Base-by-base conservation (phyloP, 2,329 filamentous ascomycete genomes). In the Calonectria leucothoes region DNA sequence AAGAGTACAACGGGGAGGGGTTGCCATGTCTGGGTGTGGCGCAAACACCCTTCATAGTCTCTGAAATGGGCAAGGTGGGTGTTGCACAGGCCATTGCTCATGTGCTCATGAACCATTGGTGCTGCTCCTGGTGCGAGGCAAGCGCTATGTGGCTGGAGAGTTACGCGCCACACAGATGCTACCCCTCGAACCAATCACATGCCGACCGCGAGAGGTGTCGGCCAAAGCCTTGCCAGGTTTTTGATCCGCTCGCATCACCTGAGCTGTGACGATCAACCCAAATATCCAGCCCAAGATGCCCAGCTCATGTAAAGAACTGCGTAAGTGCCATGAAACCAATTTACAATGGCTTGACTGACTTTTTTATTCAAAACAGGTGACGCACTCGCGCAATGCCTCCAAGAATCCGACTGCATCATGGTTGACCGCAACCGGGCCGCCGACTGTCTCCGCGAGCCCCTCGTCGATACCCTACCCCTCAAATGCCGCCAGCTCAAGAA, bases 351-450 rank as follows among this genome's bases (percentile, higher is more conserved):
- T 63, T 39, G 66, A 66, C 57, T 48, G 55, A 57, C 59, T 37
- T 14, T 73, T 66, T 66, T 23, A 49, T 48, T 37, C 17, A 6
- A 45, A 27, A 75, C 84, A 98, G 96, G 96, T 86, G 93, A 94
- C 75, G 97, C 97, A 25, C 92, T 99, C 82, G 97, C 97, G 75
- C 90, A 95, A 88, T 99, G 97, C 87, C 95, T 99, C 77, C 96
- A 98, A 85, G 92, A 98, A 85, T 98, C 95, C 81, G 96, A 98
- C 85, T 99, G 97, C 86, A 94, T 99, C 81, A 95, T 98, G 92
- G 90, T 98, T 72, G 90, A 98, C 74, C 95, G 96, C 72, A 93
- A 98, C 88, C 91, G 90, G 11, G 95, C 97, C 27, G 89, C 93
- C 83, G 96, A 98, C 82, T 99, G 97, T 85, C 92, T 99, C 57